phyloP scores from a whole-genome alignment of 1,139 yeast species.

The Magnusiomyces suaveolens region DNA sequence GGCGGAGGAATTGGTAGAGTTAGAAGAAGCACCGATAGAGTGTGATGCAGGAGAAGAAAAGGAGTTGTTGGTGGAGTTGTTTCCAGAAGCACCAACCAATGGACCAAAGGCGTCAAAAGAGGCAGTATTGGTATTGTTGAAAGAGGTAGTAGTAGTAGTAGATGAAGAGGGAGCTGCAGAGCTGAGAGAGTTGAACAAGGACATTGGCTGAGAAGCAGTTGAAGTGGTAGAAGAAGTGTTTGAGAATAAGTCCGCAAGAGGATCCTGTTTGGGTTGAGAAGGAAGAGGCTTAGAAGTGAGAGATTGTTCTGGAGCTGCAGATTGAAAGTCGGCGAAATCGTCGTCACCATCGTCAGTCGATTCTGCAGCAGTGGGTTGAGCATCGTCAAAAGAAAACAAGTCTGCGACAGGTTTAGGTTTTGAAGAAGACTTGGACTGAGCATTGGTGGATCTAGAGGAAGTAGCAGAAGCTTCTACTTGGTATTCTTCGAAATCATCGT shows the following conservation, averaged over 20 bases:
- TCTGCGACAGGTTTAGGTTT: slow-evolving; percentile 32
- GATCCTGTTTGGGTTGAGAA: slow-evolving; percentile 15
- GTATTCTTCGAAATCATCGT: slow-evolving; percentile 56
- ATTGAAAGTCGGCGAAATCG: slow-evolving; percentile 91
- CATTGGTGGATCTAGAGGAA: slow-evolving; percentile 15
- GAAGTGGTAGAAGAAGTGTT: slow-evolving; percentile 15
- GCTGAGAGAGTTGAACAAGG: slow-evolving; percentile 18
- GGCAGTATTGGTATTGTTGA: slow-evolving; percentile 19
- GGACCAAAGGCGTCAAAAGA: slow-evolving; percentile 16
- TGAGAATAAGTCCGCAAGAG: slow-evolving; percentile 21
- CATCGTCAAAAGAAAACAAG: slow-evolving; percentile 44
- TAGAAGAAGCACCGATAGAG: slow-evolving; percentile 36
- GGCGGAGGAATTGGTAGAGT: slow-evolving; percentile 20
- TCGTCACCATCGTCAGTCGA: slow-evolving; percentile 52
- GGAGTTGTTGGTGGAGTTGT: slow-evolving; percentile 25
- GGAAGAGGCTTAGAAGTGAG: slow-evolving; percentile 22
- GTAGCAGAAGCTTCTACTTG: slow-evolving; percentile 32
- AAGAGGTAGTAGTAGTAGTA: slow-evolving; percentile 11
- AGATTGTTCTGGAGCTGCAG: slow-evolving; percentile 40
- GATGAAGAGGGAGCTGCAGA: slow-evolving; percentile 15
- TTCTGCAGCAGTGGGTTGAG: slow-evolving; percentile 19
- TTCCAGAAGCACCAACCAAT: slow-evolving; percentile 22
- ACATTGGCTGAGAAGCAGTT: slow-evolving; percentile 15
- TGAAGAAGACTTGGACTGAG: slow-evolving; percentile 8
- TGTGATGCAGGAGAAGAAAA: slow-evolving; percentile 21